Evolutionary conservation across 768 basidiomycete species (phyloP).

Genomic region (Pulveroboletus sp.): DNA sequence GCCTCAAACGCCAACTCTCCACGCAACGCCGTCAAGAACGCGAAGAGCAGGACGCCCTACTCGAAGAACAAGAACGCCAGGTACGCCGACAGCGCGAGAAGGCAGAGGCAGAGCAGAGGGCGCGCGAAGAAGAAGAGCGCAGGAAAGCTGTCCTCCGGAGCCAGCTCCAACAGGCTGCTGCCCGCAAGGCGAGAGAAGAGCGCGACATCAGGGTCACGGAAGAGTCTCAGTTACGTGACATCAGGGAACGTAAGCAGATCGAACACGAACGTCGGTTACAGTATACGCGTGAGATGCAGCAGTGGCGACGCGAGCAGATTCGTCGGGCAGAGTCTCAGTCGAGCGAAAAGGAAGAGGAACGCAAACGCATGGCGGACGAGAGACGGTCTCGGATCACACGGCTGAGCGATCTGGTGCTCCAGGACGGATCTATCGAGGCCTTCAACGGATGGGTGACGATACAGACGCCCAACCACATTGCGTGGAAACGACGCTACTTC

Average conservation of each 20-base stretch:
- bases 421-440: conserved; percentile 36
- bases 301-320: conserved; percentile 49
- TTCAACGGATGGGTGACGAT: conserved; percentile 59
- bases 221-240: conserved; percentile 37
- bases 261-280: conserved; percentile 48
- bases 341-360: conserved; percentile 40
- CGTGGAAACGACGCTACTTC: conserved; percentile 65
- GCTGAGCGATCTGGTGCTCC: conserved; percentile 43
- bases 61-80: conserved; percentile 43
- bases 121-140: conserved; percentile 40
- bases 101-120: conserved; percentile 16
- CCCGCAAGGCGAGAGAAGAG: conserved; percentile 35
- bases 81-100: conserved; percentile 22
- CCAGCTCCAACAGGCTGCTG: conserved; percentile 32
- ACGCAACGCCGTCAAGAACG: conserved; percentile 19
- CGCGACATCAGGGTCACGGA: conserved; percentile 42
- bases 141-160: conserved; percentile 43
- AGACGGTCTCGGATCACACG: conserved; percentile 38
- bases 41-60: conserved; percentile 41
- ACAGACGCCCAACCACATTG: conserved; percentile 47
- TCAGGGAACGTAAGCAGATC: conserved; percentile 43
- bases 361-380: conserved; percentile 37
- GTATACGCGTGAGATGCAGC: conserved; percentile 46
- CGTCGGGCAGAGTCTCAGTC: conserved; percentile 41
- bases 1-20: conserved; percentile 19